Conservation (phyloP, 352 stramenopile genomes). For the Pythium dissimile region DNA sequence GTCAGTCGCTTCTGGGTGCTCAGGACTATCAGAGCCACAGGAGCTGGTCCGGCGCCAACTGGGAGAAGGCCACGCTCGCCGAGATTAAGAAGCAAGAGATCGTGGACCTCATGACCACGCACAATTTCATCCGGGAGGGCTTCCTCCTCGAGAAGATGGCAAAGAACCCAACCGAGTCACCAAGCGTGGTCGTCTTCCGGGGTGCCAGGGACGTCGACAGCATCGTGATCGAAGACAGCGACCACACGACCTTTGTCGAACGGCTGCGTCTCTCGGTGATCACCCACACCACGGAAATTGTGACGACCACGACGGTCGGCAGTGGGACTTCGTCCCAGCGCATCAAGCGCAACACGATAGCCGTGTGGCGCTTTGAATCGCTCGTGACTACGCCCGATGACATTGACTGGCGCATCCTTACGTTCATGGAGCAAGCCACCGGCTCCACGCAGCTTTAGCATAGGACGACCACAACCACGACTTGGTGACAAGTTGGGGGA, state of each 20-base stretch:
- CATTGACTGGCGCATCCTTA: constrained; percentile 61
- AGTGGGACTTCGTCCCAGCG: constrained; percentile 3
- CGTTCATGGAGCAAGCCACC: constrained; percentile 23
- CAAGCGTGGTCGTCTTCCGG: background rate
- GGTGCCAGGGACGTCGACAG: constrained; percentile 18
- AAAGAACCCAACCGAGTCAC: constrained; percentile 1
- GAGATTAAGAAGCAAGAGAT: constrained; percentile 28
- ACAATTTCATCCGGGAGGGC: constrained; percentile 21
- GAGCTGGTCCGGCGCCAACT: constrained; percentile 14
- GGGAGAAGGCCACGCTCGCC: constrained; percentile 23
- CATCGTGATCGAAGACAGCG: constrained; percentile 27
- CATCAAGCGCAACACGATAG: constrained; percentile 22
- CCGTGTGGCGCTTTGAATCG: constrained; percentile 54
- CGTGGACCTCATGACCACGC: constrained; percentile 13
- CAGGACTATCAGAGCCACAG: too few species aligned
- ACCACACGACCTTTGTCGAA: constrained; percentile 27
- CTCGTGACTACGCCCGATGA: constrained; percentile 48
- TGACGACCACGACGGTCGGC: constrained; percentile 18
- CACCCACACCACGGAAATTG: constrained; percentile 18
- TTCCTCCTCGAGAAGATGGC: constrained; percentile 15
- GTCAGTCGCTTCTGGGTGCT: too few species aligned
- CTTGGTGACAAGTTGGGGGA: too few species aligned
- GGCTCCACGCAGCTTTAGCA: constrained; percentile 2
- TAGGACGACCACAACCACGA: too few species aligned
- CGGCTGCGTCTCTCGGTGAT: constrained; percentile 22